Base-by-base conservation (phyloP, 371 early-diverging fungal species). In the Coelomomyces lativittatus region DNA sequence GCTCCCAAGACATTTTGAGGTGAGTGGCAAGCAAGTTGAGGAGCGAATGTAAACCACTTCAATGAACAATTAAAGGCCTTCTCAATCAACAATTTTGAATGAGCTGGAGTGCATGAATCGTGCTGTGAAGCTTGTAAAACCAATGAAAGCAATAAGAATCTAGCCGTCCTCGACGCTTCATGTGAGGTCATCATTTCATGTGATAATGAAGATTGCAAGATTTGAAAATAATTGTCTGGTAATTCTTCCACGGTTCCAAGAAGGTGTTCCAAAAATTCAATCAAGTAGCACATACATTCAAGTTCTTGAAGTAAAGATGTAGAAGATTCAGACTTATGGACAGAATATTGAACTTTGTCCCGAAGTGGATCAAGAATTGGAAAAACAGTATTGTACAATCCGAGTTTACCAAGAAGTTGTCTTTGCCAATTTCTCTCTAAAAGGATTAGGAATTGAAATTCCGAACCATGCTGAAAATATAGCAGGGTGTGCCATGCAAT, bases 321-420 rank as follows among this genome's bases (percentile, higher is more conserved):
- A 28, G 17, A 19, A 6, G 29, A 8, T 17, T 41, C 43, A 12
- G 21, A 41, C 43, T 41, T 41, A 6, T 41, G 29, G 43, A 28
- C 43, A 28, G 43, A 29, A 31, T 41, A 41, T 28, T 41, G 24
- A 21, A 41, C 21, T 31, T 41, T 41, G 43, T 41, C 32, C n/a
- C 29, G 29, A 31, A 41, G 43, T 31, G 43, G 43, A 31, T 41
- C 12, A 31, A 17, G 43, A 9, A 41, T 31, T 17, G 43, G 43
- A 3, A 31, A n/a, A 15, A 6, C 7, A 5, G 32, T 10, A 2
- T 19, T 21, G n/a, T 29, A 41, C 6, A 41, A 31, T 19, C 43
- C 43, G 29, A 19, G 43, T 28, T 30, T 28, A 4, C 7, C 26
- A 21, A 41, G 19, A 10, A 41, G 19, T 28, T 41, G 17, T 4